Evolutionary conservation across 139 green algal species (phyloP).

Genomic region (Chlamydomonas eustigma): DNA sequence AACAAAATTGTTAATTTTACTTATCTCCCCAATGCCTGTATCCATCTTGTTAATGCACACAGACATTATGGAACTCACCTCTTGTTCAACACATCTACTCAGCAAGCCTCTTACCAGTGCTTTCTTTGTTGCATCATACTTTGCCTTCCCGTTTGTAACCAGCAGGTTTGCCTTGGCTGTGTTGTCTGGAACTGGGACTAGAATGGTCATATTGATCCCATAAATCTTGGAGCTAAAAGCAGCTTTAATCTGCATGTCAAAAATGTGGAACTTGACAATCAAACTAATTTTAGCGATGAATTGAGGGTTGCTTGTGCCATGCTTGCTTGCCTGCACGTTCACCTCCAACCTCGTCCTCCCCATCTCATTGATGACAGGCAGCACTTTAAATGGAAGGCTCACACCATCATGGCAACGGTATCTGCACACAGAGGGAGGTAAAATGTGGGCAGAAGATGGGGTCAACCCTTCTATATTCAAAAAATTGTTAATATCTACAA

Average conservation of each 20-base stretch:
- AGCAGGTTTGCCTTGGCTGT: constrained; percentile 81
- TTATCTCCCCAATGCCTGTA: no score
- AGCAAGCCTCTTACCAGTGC: constrained; percentile 76
- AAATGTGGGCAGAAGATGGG: no score
- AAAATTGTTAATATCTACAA: no score
- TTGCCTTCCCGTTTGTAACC: constrained; percentile 78
- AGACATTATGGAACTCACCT: no score
- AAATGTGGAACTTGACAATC: not conserved
- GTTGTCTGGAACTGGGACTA: constrained; percentile 88
- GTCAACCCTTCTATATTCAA: no score
- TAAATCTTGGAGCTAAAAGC: constrained; percentile 74
- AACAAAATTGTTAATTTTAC: no score
- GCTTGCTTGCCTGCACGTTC: constrained; percentile 56
- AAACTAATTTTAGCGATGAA: not conserved
- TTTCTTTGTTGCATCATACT: constrained; percentile 87
- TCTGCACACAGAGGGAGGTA: constrained; percentile 18
- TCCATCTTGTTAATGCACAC: no score
- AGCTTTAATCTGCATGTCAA: constrained; percentile 49
- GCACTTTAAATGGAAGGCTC: constrained; percentile 85
- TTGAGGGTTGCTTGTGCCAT: not conserved
- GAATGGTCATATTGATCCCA: constrained; percentile 67
- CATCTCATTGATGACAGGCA: constrained; percentile 88
- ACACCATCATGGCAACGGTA: constrained; percentile 73
- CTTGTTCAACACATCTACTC: no score
- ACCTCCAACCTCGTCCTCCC: constrained; percentile 84